phyloP scores from a whole-genome alignment of 441 rosid genomes.

The Bruguiera hainesii region DNA sequence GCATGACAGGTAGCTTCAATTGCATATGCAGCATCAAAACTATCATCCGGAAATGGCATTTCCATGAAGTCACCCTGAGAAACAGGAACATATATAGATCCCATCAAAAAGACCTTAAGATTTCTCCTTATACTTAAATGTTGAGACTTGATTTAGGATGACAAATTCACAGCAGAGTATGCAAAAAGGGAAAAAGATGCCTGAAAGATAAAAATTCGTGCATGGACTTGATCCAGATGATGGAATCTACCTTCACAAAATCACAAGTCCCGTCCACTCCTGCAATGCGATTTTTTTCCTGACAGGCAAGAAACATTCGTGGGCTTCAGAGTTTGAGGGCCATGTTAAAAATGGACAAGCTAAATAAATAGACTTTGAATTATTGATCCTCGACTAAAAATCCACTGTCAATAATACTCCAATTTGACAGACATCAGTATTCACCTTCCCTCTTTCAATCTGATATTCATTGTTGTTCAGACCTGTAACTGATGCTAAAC shows the following conservation, averaged over 20 bases:
- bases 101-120: not conserved
- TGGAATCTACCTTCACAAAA: conserved; percentile 63
- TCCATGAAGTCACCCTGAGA: conserved; percentile 98
- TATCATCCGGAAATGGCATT: conserved; percentile 87
- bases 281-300: conserved; percentile 68
- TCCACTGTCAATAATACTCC: too few species aligned
- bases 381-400: too few species aligned
- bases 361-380: too few species aligned
- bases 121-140: not conserved
- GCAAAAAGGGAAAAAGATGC: not conserved
- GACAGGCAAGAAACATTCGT: conserved; percentile 14
- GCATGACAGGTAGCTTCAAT: conserved; percentile 99
- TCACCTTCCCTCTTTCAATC: conserved; percentile 82
- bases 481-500: conserved; percentile 64
- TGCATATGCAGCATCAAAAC: conserved; percentile 88
- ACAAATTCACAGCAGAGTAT: conserved; percentile 3
- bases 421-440: not conserved
- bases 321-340: not conserved
- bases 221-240: too few species aligned
- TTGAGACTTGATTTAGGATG: not conserved
- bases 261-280: conserved; percentile 68
- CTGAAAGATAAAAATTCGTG: too few species aligned
- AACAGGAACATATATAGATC: conserved; percentile 6
- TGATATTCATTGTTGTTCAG: conserved; percentile 85
- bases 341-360: not conserved